These are phyloP conservation scores for Teratosphaeria pseudoeucalypti DNA, from an alignment of 2,329 filamentous ascomycete genomes.

Conservation along the genomic window DNA sequence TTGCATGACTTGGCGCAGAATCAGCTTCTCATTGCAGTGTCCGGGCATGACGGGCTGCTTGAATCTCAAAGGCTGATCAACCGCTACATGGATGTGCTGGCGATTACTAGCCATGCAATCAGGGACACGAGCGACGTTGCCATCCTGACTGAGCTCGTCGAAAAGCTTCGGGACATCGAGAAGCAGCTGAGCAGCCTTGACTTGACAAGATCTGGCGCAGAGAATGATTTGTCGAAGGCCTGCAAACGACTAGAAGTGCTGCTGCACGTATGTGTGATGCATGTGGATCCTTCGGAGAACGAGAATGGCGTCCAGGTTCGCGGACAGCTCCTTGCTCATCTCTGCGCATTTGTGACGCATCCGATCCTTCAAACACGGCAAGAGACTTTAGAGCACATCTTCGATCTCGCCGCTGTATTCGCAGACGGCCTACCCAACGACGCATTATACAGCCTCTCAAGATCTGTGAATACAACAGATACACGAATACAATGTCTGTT, in stretches of 20 bases:
- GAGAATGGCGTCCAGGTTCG: conserved; percentile 20
- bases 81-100: conserved; percentile 18
- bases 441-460: conserved; percentile 23
- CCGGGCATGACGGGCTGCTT: background rate
- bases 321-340: conserved; percentile 17
- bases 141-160: conserved; percentile 12
- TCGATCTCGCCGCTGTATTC: conserved; percentile 33
- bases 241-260: conserved; percentile 17
- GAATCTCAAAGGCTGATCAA: conserved; percentile 2
- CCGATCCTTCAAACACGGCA: conserved; percentile 27
- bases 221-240: background rate
- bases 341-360: conserved; percentile 30
- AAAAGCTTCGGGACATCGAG: conserved; percentile 16
- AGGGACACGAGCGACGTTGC: conserved; percentile 7
- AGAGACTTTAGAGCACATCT: conserved; percentile 29
- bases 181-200: conserved; percentile 5
- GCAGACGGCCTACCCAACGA: conserved; percentile 33
- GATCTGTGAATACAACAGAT: conserved; percentile 17
- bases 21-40: conserved; percentile 20
- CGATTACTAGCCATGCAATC: conserved; percentile 14
- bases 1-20: conserved; percentile 23
- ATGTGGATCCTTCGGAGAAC: conserved; percentile 21
- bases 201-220: background rate
- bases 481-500: conserved; percentile 32
- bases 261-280: conserved; percentile 32